Evolutionary conservation across 768 basidiomycete species (phyloP).

Genomic region (Butyriboletus loyo): DNA sequence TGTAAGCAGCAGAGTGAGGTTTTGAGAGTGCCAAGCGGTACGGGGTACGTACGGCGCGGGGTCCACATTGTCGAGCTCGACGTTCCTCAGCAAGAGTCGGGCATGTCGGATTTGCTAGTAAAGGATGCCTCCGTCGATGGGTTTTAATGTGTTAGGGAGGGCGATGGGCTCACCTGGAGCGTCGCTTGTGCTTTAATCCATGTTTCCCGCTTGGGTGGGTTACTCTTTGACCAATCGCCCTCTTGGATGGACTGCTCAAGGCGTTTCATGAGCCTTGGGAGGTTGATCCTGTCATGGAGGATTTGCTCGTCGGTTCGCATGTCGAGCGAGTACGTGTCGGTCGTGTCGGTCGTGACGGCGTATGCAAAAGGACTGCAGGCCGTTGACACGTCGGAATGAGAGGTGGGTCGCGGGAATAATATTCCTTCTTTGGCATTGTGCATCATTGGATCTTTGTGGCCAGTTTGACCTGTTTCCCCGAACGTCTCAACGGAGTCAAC

Average conservation of each 20-base stretch:
- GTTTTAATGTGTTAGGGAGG: neutral
- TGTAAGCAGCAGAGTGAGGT: conserved; percentile 17
- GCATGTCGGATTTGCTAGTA: conserved; percentile 53
- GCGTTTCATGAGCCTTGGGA: conserved; percentile 55
- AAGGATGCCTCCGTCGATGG: neutral
- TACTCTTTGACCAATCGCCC: conserved; percentile 34
- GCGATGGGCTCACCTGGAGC: conserved; percentile 48
- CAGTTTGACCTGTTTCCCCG: neutral
- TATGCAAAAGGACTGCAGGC: neutral
- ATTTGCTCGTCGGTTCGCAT: conserved; percentile 32
- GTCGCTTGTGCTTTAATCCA: conserved; percentile 58
- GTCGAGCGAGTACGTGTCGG: conserved; percentile 5
- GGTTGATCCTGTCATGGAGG: conserved; percentile 65
- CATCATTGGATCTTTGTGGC: conserved; percentile 18
- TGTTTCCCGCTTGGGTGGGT: conserved; percentile 24
- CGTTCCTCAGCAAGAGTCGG: conserved; percentile 51
- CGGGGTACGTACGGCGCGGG: conserved; percentile 39
- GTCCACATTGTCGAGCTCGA: conserved; percentile 49
- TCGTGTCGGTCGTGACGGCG: neutral
- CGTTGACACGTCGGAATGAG: neutral
- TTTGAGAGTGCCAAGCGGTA: neutral
- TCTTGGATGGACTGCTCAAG: conserved; percentile 53
- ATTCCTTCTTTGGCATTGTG: conserved; percentile 16
- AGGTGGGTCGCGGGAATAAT: conserved; percentile 17
- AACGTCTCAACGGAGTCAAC: neutral